These are phyloP conservation scores for Typha latifolia DNA, from an alignment of 176 grass and related monocot species.

Conservation along the genomic window DNA sequence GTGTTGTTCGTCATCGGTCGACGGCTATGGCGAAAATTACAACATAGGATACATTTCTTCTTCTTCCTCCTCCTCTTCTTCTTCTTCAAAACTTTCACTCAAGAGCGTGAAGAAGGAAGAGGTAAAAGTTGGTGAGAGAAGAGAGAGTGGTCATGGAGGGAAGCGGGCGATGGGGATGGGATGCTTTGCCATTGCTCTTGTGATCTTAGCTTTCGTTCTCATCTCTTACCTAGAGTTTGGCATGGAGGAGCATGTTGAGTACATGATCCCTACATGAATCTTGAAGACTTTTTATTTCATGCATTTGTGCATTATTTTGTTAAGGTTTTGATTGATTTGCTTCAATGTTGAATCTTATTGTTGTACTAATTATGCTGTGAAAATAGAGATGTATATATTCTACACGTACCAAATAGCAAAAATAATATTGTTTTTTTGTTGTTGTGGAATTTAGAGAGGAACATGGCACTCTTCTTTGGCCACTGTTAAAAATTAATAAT, in stretches of 20 bases:
- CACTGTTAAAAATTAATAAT: too few relatives aligned
- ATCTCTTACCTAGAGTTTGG: not conserved
- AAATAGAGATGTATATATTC: too few relatives aligned
- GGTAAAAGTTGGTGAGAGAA: not conserved
- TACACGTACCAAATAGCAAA: too few relatives aligned
- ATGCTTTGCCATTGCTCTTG: not conserved
- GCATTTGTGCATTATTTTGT: not conserved
- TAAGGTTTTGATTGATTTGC: not conserved
- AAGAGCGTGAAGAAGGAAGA: not conserved
- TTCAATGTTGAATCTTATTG: not conserved
- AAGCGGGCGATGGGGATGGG: not conserved
- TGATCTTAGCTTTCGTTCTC: not conserved
- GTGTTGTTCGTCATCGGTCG: not conserved
- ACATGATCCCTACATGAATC: conserved; percentile 2
- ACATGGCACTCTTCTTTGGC: too few relatives aligned
- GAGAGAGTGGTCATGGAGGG: not conserved
- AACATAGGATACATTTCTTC: not conserved
- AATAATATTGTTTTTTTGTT: too few relatives aligned
- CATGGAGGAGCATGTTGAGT: not conserved
- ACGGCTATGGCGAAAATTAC: too few relatives aligned
- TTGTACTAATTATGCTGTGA: not conserved
- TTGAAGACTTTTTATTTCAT: not conserved
- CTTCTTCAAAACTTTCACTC: not conserved
- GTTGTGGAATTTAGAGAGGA: too few relatives aligned
- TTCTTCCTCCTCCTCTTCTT: not conserved